Evolutionary conservation across 768 basidiomycete species (phyloP).

Genomic region (Rhodotorula babjevae): DNA sequence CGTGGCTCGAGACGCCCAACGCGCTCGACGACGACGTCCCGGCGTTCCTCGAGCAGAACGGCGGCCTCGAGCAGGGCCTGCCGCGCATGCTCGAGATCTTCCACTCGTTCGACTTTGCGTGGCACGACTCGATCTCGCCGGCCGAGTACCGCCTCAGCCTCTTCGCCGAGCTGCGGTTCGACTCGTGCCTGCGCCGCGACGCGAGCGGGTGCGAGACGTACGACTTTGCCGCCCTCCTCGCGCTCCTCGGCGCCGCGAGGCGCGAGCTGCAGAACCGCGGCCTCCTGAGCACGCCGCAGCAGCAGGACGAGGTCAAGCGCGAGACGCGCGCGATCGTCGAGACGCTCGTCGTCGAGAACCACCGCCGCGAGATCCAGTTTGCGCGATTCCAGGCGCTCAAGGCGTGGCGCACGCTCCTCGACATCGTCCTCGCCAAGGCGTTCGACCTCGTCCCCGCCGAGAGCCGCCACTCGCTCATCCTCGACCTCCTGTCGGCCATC

Average conservation of each 20-base stretch:
- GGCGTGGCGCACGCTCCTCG: conserved; percentile 77
- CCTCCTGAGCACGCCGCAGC: conserved; percentile 54
- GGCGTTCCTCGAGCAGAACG: conserved; percentile 53
- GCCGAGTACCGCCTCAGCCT: conserved; percentile 58
- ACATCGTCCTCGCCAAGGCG: conserved; percentile 78
- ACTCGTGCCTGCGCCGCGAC: conserved; percentile 65
- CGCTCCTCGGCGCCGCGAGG: conserved; percentile 61
- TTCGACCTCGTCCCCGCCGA: conserved; percentile 77
- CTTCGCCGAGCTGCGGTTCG: conserved; percentile 62
- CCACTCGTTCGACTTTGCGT: conserved; percentile 79
- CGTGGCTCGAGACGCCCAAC: conserved; percentile 62
- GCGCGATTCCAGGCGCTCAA: conserved; percentile 68
- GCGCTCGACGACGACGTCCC: conserved; percentile 49
- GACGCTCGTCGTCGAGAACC: conserved; percentile 81
- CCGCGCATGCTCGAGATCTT: conserved; percentile 82
- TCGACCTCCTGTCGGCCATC: conserved; percentile 80
- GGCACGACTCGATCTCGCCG: conserved; percentile 69
- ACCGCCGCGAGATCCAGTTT: conserved; percentile 70
- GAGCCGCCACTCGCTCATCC: conserved; percentile 77
- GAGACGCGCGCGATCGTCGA: conserved; percentile 75
- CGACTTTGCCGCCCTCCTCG: conserved; percentile 66
- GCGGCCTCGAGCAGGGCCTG: conserved; percentile 59
- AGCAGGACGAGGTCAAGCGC: conserved; percentile 61
- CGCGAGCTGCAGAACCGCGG: conserved; percentile 65
- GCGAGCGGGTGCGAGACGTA: conserved; percentile 74